Evolutionary conservation across 73 alveolate genomes (phyloP).

Genomic region (Tetrahymena thermophila): DNA sequence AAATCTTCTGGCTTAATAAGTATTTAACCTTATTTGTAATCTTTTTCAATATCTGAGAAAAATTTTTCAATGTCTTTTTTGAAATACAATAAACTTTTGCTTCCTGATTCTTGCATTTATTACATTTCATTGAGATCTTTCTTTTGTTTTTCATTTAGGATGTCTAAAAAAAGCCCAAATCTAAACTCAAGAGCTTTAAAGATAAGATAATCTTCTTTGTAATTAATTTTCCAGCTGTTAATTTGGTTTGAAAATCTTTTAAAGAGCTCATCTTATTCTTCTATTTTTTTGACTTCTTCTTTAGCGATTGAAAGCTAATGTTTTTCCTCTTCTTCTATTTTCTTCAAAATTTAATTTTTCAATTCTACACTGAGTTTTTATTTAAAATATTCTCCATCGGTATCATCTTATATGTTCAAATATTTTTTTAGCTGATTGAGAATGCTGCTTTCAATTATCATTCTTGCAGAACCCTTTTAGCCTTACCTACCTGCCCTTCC

Average conservation of each 20-base stretch:
- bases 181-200: not conserved
- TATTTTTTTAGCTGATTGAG: too few relatives aligned
- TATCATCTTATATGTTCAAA: too few relatives aligned
- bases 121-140: too few relatives aligned
- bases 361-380: not conserved
- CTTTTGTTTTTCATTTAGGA: not conserved
- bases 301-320: not conserved
- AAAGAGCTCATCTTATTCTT: not conserved
- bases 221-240: too few relatives aligned
- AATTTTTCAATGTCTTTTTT: not conserved
- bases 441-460: not conserved
- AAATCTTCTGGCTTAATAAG: not conserved
- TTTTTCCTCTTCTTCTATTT: not conserved
- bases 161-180: not conserved
- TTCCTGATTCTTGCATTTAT: not conserved
- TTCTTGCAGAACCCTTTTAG: not conserved
- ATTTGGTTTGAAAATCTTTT: not conserved
- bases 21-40: not conserved
- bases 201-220: not conserved
- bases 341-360: too few relatives aligned
- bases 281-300: not conserved
- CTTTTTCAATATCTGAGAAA: not conserved
- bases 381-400: too few relatives aligned
- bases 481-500: slow-evolving; percentile 50
- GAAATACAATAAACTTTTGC: not conserved